phyloP scores from a whole-genome alignment of 2,329 filamentous ascomycete genomes.

The Fusarium nisikadoi region DNA sequence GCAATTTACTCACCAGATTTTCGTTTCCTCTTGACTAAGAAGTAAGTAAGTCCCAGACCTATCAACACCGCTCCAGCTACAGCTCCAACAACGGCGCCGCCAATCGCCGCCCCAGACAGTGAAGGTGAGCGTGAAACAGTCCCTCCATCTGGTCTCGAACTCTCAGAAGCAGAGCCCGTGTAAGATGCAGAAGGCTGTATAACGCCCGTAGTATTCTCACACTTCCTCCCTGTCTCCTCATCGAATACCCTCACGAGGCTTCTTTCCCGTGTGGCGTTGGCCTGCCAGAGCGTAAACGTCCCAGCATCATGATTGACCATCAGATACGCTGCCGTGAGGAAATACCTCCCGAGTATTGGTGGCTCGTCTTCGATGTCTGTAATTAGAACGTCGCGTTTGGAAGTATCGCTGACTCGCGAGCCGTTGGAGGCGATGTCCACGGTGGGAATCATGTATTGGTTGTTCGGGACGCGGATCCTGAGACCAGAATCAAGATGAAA shows the following conservation, averaged over 20 bases:
- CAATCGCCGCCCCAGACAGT: constrained; percentile 5
- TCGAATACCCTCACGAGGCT: constrained; percentile 22
- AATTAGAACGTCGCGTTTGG: constrained; percentile 42
- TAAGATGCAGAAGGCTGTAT: constrained; percentile 17
- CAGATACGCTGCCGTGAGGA: constrained; percentile 49
- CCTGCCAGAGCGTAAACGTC: constrained; percentile 50
- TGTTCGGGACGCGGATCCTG: constrained; percentile 45
- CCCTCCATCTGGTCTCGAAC: not conserved
- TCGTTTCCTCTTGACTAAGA: not conserved
- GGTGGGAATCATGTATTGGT: constrained; percentile 45
- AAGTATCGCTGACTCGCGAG: constrained; percentile 24
- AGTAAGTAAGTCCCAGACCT: constrained; percentile 4
- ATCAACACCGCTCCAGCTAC: constrained; percentile 3
- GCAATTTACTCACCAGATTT: not conserved
- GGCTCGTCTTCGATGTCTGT: constrained; percentile 31
- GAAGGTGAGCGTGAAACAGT: not conserved
- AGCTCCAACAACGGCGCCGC: constrained; percentile 12
- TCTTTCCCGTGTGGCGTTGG: constrained; percentile 40
- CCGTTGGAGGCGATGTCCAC: constrained; percentile 45
- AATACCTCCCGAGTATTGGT: constrained; percentile 47
- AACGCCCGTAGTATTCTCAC: constrained; percentile 8
- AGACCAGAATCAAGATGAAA: constrained; percentile 45
- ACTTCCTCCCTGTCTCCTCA: constrained; percentile 1
- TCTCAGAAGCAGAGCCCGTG: not conserved
- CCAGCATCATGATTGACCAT: constrained; percentile 50